These are phyloP conservation scores for Amanita subjunquillea DNA, from an alignment of 768 basidiomycete species.

Conservation along the genomic window DNA sequence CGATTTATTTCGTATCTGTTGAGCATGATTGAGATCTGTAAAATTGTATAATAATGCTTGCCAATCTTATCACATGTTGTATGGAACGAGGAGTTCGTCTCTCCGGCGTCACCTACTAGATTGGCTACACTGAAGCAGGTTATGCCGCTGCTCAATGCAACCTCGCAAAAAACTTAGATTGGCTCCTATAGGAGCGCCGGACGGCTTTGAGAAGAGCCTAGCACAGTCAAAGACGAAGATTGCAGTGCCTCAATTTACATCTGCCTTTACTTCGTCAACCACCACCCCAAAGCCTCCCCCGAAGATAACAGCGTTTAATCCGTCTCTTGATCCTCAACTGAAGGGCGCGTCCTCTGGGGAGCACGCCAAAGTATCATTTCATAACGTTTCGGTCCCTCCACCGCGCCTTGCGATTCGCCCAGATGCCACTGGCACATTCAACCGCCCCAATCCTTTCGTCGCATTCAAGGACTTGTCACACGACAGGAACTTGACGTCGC, in stretches of 20 bases:
- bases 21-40: no score
- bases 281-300: neutral
- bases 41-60: neutral
- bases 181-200: neutral
- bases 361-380: no score
- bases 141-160: conserved; percentile 1
- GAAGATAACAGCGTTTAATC: neutral
- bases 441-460: neutral
- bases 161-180: conserved; percentile 4
- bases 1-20: no score
- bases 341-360: neutral
- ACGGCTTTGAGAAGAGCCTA: conserved; percentile 2
- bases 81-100: no score
- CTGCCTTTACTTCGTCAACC: neutral
- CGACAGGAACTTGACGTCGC: neutral
- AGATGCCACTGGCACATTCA: neutral
- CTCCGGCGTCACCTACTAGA: no score
- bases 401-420: neutral
- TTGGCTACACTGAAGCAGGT: no score
- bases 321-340: conserved; percentile 1
- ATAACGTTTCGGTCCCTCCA: no score
- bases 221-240: conserved; percentile 1
- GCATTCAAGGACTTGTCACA: neutral
- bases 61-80: no score
- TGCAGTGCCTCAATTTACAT: neutral